Base-by-base conservation (phyloP, 345 rosid species). In the Firmiana major region DNA sequence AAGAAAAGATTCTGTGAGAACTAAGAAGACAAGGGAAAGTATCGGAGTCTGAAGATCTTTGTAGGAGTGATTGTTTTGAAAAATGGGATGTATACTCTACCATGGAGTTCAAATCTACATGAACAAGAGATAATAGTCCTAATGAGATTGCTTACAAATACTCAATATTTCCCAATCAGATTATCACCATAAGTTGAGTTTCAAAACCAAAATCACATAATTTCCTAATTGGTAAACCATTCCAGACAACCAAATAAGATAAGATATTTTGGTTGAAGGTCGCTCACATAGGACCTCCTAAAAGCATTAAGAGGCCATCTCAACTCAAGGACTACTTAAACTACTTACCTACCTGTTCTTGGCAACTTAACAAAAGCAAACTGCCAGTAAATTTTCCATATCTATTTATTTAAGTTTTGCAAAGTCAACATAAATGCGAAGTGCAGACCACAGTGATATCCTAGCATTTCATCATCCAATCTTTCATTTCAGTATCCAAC, bases 1-100 rank as follows among this genome's bases (percentile, higher is more conserved):
- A 36, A 66, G 65, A 83, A 74, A 62, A 80, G 74, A 81, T 57
- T 58, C 2, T 45, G 48, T 75, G 68, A 83, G 68, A 73, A 46
- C 43, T 24, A 77, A 64, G 24, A 19, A 63, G 68, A 65, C 53
- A 48, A 51, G 17, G 42, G 31, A 75, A 62, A 46, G 54, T 17
- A 45, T 11, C 22, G 26, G 26, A 75, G 59, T 15, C 28, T 7
- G 12, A 75, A 54, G 34, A 73, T 55, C 46, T 34, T 46, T 9
- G 12, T 19, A 53, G 62, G 46, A 71, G 17, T 11, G 17, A 70
- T 42, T 48, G 28, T 16, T 48, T 19, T 17, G 42, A 48, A 70
- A 48, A 8, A 48, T 28, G 58, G 26, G 19, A 48, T 1, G 21
- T 10, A 26, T 26, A 17, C 15, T 48, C 59, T 48, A 48, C 42